A percentile compares a stretch with the other conserved stretches of the same genome.
Conservation (phyloP, 495 filamentous ascomycete species). For the Aspergillus haitiensis region DNA sequence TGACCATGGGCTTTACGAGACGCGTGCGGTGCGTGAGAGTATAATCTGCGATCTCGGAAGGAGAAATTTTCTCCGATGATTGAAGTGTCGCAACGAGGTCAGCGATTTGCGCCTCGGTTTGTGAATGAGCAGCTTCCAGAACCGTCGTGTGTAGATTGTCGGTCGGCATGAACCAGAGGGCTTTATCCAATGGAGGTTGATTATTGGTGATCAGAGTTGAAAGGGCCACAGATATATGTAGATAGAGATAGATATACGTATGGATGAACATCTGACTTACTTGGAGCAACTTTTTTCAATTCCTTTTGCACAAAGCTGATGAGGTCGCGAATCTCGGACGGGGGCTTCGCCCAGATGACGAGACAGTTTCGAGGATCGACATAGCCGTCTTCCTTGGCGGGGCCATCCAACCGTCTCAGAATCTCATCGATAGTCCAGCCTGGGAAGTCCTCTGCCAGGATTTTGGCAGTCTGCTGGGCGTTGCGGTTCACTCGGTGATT, state of each 20-base stretch:
- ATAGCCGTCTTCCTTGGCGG: slow-evolving; percentile 61
- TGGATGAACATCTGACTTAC: slow-evolving; percentile 43
- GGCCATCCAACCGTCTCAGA: slow-evolving; percentile 63
- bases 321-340: slow-evolving; percentile 61
- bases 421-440: slow-evolving; percentile 72
- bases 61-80: slow-evolving; percentile 32
- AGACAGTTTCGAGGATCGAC: slow-evolving; percentile 74
- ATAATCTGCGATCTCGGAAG: slow-evolving; percentile 58
- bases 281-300: slow-evolving; percentile 58
- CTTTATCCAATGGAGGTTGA: not conserved
- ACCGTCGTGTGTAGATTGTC: slow-evolving; percentile 80
- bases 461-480: slow-evolving; percentile 64
- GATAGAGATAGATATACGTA: no score
- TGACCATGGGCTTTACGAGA: slow-evolving; percentile 77
- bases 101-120: slow-evolving; percentile 60
- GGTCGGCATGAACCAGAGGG: slow-evolving; percentile 78
- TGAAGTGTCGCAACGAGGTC: slow-evolving; percentile 55
- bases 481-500: slow-evolving; percentile 71
- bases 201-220: no score
- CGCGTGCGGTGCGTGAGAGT: slow-evolving; percentile 63
- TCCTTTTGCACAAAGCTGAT: slow-evolving; percentile 62
- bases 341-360: slow-evolving; percentile 82
- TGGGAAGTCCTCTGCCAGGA: slow-evolving; percentile 62
- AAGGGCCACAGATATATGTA: no score
- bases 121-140: slow-evolving; percentile 74